These are phyloP conservation scores for Cordyceps pruinosa DNA, from an alignment of 2,329 filamentous ascomycete species.

Conservation along the genomic window DNA sequence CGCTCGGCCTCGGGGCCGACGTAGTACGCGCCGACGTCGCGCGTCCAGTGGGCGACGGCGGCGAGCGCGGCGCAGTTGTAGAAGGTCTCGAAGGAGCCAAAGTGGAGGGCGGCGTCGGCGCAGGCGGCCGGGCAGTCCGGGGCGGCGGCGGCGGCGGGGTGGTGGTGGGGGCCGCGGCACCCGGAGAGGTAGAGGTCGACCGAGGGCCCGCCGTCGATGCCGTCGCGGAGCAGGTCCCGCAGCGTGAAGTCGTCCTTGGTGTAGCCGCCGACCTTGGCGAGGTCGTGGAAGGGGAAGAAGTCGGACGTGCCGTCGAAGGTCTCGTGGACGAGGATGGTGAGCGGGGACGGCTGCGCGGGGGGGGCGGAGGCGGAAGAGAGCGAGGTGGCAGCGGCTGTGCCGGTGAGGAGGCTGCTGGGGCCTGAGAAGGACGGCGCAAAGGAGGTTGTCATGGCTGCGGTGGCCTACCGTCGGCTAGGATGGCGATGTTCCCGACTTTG, in stretches of 20 bases:
- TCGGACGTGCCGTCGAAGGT: constrained; percentile 27
- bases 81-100: constrained; percentile 31
- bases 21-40: constrained; percentile 23
- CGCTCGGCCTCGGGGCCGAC: constrained; percentile 27
- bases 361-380: not conserved
- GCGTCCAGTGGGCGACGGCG: constrained; percentile 28
- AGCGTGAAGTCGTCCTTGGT: constrained; percentile 25
- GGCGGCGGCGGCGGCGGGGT: too few species aligned
- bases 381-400: not conserved
- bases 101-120: constrained; percentile 23
- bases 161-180: constrained; percentile 25
- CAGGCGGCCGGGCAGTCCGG: constrained; percentile 29
- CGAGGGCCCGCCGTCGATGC: constrained; percentile 26
- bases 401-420: too few species aligned
- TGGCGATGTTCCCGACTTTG: not conserved
- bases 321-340: constrained; percentile 24
- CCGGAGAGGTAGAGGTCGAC: constrained; percentile 27
- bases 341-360: constrained; percentile 16
- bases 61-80: constrained; percentile 33
- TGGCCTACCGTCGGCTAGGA: constrained; percentile 16
- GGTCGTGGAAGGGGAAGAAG: constrained; percentile 33
- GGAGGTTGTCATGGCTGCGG: constrained; percentile 1
- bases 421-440: constrained; percentile 4
- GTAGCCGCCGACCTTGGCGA: constrained; percentile 23
- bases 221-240: constrained; percentile 27